phyloP scores from a whole-genome alignment of 192 early-diverging fungal genomes.

The Cladochytrium replicatum region DNA sequence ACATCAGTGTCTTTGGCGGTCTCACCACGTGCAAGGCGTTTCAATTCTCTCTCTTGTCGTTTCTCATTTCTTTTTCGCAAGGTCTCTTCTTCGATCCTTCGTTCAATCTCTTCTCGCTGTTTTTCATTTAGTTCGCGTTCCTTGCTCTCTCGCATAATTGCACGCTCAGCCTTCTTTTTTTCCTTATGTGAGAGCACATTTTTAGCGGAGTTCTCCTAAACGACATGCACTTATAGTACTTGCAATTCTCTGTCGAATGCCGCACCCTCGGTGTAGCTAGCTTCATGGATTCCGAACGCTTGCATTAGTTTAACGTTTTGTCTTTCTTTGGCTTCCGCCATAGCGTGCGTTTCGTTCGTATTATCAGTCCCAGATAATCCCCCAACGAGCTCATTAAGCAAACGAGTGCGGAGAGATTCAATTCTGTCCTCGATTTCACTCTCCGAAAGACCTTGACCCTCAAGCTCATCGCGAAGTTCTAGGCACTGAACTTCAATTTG shows the following conservation, averaged over 20 bases:
- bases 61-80: too few relatives aligned
- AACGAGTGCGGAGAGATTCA: constrained; percentile 39
- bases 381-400: constrained; percentile 43
- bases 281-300: constrained; percentile 57
- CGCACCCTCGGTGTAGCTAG: constrained; percentile 59
- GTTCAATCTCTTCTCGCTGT: too few relatives aligned
- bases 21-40: too few relatives aligned
- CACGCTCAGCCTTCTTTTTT: too few relatives aligned
- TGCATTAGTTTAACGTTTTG: constrained; percentile 53
- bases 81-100: too few relatives aligned
- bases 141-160: too few relatives aligned
- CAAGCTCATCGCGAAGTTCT: constrained; percentile 66
- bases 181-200: too few relatives aligned
- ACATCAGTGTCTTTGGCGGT: too few relatives aligned
- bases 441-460: constrained; percentile 56
- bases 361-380: constrained; percentile 15
- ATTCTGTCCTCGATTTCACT: constrained; percentile 61
- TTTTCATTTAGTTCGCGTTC: too few relatives aligned
- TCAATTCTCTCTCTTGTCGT: too few relatives aligned
- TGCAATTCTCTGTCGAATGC: constrained; percentile 70
- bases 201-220: too few relatives aligned
- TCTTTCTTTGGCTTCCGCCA: constrained; percentile 57
- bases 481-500: constrained; percentile 79
- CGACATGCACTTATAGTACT: constrained; percentile 21
- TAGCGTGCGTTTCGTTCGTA: constrained; percentile 58